Evolutionary conservation across 228 moss, liverwort and hornwort genomes (phyloP).

Genomic region (Sphagnum magellanicum): DNA sequence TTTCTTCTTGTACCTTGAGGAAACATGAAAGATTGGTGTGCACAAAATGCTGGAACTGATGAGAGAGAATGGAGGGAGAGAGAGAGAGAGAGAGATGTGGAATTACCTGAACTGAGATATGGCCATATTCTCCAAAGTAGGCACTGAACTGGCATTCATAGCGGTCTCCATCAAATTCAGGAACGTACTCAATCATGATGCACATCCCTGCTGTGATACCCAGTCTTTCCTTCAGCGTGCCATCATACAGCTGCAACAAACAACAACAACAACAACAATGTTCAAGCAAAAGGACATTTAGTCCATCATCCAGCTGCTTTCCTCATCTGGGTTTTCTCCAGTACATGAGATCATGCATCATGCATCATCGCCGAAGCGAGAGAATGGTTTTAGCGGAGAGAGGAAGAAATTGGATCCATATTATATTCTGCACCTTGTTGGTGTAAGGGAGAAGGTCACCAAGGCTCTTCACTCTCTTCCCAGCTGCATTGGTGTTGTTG

Average conservation of each 20-base stretch:
- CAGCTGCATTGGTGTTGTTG: neutral
- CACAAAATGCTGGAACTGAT: too few relatives aligned
- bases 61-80: too few relatives aligned
- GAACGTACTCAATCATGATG: conserved; percentile 7
- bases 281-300: neutral
- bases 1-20: too few relatives aligned
- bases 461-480: neutral
- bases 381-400: neutral
- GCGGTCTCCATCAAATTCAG: neutral
- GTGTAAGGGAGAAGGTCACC: conserved; percentile 29
- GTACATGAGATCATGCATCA: neutral
- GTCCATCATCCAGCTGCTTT: neutral
- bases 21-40: too few relatives aligned
- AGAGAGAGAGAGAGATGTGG: too few relatives aligned
- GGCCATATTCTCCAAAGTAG: conserved; percentile 20
- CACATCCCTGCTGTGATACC: conserved; percentile 26
- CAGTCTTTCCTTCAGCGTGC: conserved; percentile 9
- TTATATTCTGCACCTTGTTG: conserved; percentile 19
- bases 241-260: conserved; percentile 17
- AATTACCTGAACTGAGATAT: conserved; percentile 25
- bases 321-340: neutral
- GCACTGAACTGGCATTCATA: conserved; percentile 27
- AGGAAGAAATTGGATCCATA: neutral
- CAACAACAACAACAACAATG: neutral
- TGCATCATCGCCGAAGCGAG: neutral